Percentiles rank a stretch among this genome's conserved stretches.
Evolutionary conservation across 1,139 yeast species (phyloP).

Genomic region (Geotrichum bryndzae): DNA sequence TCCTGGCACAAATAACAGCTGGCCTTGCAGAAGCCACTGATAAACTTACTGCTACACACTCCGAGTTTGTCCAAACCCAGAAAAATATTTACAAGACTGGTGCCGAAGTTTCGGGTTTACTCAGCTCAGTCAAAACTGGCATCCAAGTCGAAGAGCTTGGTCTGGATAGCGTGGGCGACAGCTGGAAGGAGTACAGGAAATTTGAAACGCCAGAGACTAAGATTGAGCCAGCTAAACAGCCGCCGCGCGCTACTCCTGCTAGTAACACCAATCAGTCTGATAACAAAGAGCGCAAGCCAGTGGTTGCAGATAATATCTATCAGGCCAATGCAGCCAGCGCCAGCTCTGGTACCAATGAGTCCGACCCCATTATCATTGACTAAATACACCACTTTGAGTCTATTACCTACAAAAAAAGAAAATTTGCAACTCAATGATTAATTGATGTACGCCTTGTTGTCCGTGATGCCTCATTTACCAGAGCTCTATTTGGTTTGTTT

Average conservation of each 20-base stretch:
- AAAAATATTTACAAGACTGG: conserved; percentile 17
- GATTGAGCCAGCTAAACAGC: neutral
- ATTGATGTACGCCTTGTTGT: too few relatives aligned
- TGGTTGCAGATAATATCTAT: neutral
- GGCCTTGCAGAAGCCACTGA: neutral
- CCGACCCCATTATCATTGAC: conserved; percentile 9
- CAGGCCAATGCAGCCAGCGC: neutral
- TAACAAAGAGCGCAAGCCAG: neutral
- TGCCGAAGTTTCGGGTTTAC: conserved; percentile 9
- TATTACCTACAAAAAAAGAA: too few relatives aligned
- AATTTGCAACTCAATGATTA: neutral
- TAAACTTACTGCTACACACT: conserved; percentile 14
- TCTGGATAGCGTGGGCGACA: neutral
- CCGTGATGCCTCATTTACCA: too few relatives aligned
- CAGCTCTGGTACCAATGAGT: neutral
- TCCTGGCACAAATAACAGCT: conserved; percentile 6
- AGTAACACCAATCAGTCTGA: neutral
- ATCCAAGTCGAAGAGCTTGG: conserved; percentile 13
- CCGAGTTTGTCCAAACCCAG: conserved; percentile 17
- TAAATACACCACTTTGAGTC: neutral
- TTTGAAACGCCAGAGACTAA: neutral
- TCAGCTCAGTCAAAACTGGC: conserved; percentile 17
- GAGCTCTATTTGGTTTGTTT: neutral
- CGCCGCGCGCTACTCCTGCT: too few relatives aligned
- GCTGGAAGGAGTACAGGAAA: neutral